phyloP scores from a whole-genome alignment of 441 rosid species.

The Isatis lusitanica region DNA sequence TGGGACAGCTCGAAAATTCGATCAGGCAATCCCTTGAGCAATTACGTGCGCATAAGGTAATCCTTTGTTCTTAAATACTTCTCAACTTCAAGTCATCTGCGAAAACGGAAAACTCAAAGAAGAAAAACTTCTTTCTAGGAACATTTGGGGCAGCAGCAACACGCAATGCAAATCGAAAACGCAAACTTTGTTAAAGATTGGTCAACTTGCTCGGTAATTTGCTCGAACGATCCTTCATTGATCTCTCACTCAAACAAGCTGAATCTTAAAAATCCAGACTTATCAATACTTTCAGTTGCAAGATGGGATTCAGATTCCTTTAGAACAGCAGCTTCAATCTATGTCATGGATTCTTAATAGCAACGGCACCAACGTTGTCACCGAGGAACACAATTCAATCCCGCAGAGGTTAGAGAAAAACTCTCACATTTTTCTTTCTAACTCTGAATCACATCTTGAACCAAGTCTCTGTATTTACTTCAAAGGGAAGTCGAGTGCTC shows the following conservation, averaged over 20 bases:
- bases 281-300: constrained; percentile 50
- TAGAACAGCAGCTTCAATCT: constrained; percentile 72
- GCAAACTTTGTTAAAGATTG: constrained; percentile 56
- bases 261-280: constrained; percentile 3
- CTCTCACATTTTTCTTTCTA: neutral
- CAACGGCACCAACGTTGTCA: constrained; percentile 46
- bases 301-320: constrained; percentile 61
- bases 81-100: neutral
- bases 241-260: neutral
- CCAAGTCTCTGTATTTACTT: neutral
- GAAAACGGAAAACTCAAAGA: neutral
- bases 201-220: constrained; percentile 34
- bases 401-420: constrained; percentile 51
- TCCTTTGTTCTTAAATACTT: constrained; percentile 4
- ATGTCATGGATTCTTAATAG: constrained; percentile 66
- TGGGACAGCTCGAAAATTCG: constrained; percentile 67
- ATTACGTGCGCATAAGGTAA: constrained; percentile 65
- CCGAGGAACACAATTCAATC: constrained; percentile 58
- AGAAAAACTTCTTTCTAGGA: constrained; percentile 42
- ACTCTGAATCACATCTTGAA: neutral
- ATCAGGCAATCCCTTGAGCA: constrained; percentile 62
- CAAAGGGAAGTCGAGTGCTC: constrained; percentile 81
- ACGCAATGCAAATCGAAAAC: constrained; percentile 58
- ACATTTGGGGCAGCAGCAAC: constrained; percentile 65
- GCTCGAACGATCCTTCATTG: constrained; percentile 1